A percentile compares a stretch with the other conserved stretches of the same genome.
These are phyloP conservation scores for Brasilioporus rufonigricans DNA, from an alignment of 768 basidiomycete genomes.

Conservation along the genomic window DNA sequence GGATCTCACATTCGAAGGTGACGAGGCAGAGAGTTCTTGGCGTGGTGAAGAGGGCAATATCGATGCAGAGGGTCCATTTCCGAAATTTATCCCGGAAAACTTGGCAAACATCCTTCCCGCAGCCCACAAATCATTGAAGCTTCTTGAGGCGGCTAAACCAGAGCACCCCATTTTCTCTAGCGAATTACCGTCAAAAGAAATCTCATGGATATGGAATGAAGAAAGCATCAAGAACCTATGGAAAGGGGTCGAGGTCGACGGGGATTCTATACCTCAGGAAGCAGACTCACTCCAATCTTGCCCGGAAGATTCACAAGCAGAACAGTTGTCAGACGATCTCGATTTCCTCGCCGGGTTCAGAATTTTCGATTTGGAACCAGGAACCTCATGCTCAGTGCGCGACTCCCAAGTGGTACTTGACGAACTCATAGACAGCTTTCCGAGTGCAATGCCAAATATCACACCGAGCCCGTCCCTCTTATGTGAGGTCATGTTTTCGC, in stretches of 20 bases:
- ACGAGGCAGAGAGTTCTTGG: constrained; percentile 39
- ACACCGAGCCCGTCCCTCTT: constrained; percentile 65
- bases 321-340: constrained; percentile 13
- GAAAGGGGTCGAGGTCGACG: neutral
- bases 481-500: constrained; percentile 58
- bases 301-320: neutral
- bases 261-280: neutral
- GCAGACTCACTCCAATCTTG: neutral
- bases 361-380: constrained; percentile 69
- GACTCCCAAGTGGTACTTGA: constrained; percentile 32
- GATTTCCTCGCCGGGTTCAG: constrained; percentile 46
- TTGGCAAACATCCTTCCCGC: constrained; percentile 54
- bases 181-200: constrained; percentile 32
- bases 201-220: constrained; percentile 46
- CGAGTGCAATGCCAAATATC: constrained; percentile 54
- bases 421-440: constrained; percentile 57
- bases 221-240: constrained; percentile 11
- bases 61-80: constrained; percentile 46
- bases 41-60: constrained; percentile 40
- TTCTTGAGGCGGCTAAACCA: constrained; percentile 63
- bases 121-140: constrained; percentile 65
- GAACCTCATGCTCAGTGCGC: constrained; percentile 30
- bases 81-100: constrained; percentile 58
- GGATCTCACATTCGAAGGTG: constrained; percentile 25
- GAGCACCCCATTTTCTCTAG: constrained; percentile 59